Evolutionary conservation across 2,329 filamentous ascomycete genomes (phyloP).

Genomic region (Alternaria rosae): DNA sequence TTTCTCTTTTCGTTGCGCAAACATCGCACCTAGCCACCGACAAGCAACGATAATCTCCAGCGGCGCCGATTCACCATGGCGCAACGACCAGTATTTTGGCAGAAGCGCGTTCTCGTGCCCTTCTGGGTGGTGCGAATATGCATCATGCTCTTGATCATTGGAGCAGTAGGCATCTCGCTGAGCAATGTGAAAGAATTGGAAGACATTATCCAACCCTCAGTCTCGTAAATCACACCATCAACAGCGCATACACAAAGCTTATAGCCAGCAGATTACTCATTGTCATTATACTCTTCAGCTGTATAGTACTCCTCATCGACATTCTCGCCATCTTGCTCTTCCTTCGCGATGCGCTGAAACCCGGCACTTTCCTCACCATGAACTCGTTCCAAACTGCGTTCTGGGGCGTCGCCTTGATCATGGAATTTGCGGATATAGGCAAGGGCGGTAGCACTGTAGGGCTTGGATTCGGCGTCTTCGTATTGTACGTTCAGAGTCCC

Average conservation of each 20-base stretch:
- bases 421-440: slow-evolving; percentile 41
- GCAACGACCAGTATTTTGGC: slow-evolving; percentile 37
- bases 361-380: slow-evolving; percentile 45
- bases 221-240: slow-evolving; percentile 27
- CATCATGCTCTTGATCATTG: slow-evolving; percentile 45
- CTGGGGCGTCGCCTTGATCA: slow-evolving; percentile 41
- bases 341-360: slow-evolving; percentile 41
- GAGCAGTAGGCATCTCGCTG: slow-evolving; percentile 35
- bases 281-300: slow-evolving; percentile 43
- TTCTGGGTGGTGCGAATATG: slow-evolving; percentile 47
- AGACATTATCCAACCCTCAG: slow-evolving; percentile 24
- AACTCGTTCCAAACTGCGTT: slow-evolving; percentile 48
- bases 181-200: slow-evolving; percentile 24
- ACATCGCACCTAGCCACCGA: background rate
- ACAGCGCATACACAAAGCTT: slow-evolving; percentile 16
- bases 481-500: slow-evolving; percentile 38
- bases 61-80: slow-evolving; percentile 27
- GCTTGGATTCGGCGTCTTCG: slow-evolving; percentile 39
- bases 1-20: background rate
- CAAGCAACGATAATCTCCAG: background rate
- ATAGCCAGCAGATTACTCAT: slow-evolving; percentile 36
- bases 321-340: slow-evolving; percentile 46
- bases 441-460: slow-evolving; percentile 28
- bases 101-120: slow-evolving; percentile 50
- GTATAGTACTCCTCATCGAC: slow-evolving; percentile 46